Base-by-base conservation (phyloP, 83 land plant species). In the Thuja plicata region DNA sequence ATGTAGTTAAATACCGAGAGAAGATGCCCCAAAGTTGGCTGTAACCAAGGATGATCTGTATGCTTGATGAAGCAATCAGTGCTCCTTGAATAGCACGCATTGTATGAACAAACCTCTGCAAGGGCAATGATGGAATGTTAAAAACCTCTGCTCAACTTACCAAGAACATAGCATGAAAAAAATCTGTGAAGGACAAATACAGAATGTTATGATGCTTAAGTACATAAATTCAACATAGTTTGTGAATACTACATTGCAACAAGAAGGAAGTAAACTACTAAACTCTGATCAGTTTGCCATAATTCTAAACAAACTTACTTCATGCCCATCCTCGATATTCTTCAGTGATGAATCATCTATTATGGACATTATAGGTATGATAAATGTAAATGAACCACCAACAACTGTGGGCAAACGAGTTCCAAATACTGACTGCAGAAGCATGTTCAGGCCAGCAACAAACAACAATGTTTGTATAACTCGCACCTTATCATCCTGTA, bases 11-110 rank as follows among this genome's bases (percentile, higher is more conserved):
- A 17, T 94, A 98, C 98, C 97, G 94, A 80, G 92, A 92, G 41
- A 89, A 87, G 35, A 90, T 90, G 21, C 94, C 99, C 99, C 99
- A 98, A 16, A 91, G 87, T 80, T 88, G 93, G 82, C 98, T 94
- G 91, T 89, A 97, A 5, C 99, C 99, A 79, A 98, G 93, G 46
- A 95, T 66, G 0, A 98, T 96, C 89, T 93, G 96, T 43, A 96
- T 8, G 77, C 92, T 91, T 15, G 99, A 96, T 55, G 98, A 92
- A 40, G 96, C 95, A 34, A 98, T 97, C 60, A 98, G 83, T 5
- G 99, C 94, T 60, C 99, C 99, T 93, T 98, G 99, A 60, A 97
- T 95, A 1, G 99, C 94, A 85, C 97, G 94, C 88, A 98, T 95
- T 0, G 95, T 94, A 86, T 91, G 92, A 60, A 88, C 5, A 91